Percentiles rank a stretch among this genome's conserved stretches.
Conservation (phyloP, 2,329 filamentous ascomycete genomes). For the Paecilomyces sp. region DNA sequence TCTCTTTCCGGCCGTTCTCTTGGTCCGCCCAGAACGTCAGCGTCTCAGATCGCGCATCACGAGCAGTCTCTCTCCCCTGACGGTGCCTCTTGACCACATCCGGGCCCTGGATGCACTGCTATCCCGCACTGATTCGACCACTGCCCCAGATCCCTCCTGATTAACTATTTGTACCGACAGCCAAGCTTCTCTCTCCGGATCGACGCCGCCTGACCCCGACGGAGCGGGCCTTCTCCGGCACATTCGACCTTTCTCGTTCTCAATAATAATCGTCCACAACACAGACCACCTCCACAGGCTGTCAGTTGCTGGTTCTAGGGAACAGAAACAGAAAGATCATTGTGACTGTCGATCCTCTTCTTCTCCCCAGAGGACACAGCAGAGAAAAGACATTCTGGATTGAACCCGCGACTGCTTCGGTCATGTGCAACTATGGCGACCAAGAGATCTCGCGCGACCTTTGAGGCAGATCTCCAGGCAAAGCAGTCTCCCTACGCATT, state of each 20-base stretch:
- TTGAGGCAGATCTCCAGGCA: slow-evolving; percentile 65
- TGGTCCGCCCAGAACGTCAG: neutral
- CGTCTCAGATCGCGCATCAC: neutral
- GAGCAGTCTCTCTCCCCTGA: neutral
- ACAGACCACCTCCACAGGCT: neutral
- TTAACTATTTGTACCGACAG: neutral
- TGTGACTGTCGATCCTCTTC: neutral
- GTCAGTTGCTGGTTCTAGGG: neutral
- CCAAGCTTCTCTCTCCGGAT: neutral
- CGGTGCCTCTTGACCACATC: neutral
- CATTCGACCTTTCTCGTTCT: neutral
- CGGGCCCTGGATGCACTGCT: neutral
- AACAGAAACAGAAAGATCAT: neutral
- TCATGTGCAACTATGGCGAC: slow-evolving; percentile 51
- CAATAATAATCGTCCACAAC: neutral
- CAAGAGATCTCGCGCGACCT: slow-evolving; percentile 73
- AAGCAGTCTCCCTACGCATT: slow-evolving; percentile 66
- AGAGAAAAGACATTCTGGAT: neutral
- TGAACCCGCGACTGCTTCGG: neutral
- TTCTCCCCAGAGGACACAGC: neutral
- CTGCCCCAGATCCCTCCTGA: neutral
- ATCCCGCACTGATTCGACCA: neutral
- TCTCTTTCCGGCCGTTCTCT: neutral
- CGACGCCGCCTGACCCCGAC: neutral
- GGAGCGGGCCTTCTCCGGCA: neutral